Base-by-base conservation (phyloP, 768 basidiomycete genomes). In the Lepiota brunneoincarnata region DNA sequence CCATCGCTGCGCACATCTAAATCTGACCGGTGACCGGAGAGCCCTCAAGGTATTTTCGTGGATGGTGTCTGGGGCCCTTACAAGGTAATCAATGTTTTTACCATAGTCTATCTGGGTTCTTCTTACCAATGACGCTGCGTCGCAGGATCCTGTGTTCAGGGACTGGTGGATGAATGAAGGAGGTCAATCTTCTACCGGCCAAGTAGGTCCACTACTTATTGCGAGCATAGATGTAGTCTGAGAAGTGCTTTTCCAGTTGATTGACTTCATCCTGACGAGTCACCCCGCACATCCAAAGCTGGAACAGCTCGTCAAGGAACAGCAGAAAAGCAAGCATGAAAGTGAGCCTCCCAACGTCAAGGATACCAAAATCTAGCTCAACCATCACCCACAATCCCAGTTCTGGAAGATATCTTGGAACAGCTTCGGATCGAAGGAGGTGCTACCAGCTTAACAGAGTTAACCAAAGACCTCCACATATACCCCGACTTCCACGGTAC, bases 91-190 rank as follows among this genome's bases (percentile, higher is more conserved):
- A 15, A 15, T n/a, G n/a, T n/a, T 51, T 20, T 35, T 20, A 15
- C 15, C 38, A 4, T 41, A 23, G 17, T 39, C n/a, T 11, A 34
- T 26, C 15, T 10, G 15, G 14, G 7, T 21, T 18, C 10, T 48
- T 15, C 10, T 11, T 50, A 42, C n/a, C 35, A 21, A n/a, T 31
- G 24, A 14, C 7, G 42, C 1, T 11, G 34, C 49, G 3, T 42
- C 31, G 63, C 59, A 91, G 83, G 87, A 98, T 64, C 86, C 93
- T 5, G 79, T 95, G 28, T 94, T 98, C 72, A 86, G 86, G 39
- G 93, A 87, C 15, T 95, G 92, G 88, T 99, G 96, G 97, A 97
- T 98, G 93, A 99, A 95, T 64, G 97, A 99, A 71, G 97, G 96
- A 36, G 97, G 97, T 2, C 97, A 99, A 70, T 97, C 94, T 6